Evolutionary conservation across 2,329 filamentous ascomycete species (phyloP), one percentile per base, ranked within the genome.

Genomic region (Cercospora zeina): DNA sequence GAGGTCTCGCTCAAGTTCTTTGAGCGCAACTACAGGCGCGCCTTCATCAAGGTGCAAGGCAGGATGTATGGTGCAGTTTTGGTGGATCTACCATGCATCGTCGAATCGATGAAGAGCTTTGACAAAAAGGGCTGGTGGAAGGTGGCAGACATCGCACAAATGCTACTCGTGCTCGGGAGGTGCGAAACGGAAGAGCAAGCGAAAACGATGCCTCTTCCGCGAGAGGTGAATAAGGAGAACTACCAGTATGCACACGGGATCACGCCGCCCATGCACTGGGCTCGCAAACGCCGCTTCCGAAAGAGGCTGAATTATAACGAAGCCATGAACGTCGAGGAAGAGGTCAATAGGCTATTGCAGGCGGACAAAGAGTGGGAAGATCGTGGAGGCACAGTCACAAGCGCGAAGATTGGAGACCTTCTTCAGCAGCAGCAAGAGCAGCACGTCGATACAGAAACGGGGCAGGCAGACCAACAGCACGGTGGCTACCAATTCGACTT

Each of bases 61-160:
- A 83, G 85, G 56, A 81, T 84, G 54, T 96, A 91, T 73, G 92
- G 90, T 0, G 91, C 89, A 24, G 85, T 88, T 19, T 81, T 96
- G 74, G 87, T 96, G 8, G 91, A 96, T 69, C 78, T 96, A 33
- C 92, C 92, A 0, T 95, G 90, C 63, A 90, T 96, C 62, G 87
- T 93, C 4, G 92, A 96, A 74, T 89, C 87, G 7, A 92, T 95
- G 89, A 96, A 96, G 80, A 93, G 89, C 62, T 96, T 91, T 90
- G 92, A 96, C 74, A 88, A 88, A 71, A 91, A 90, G 71, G 85
- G 87, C 16, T 91, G 93, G 81, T 91, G 93, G 80, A 96, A 96
- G 78, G 89, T 90, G 8, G 89, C 90, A 33, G 92, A 96, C 72
- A 85, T 96, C 34, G 91, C 89, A 68, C 91, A 96, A 78, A 96